Evolutionary conservation across 306 rosid species (phyloP), one percentile per base, ranked within the genome.

Genomic region (Castanea crenata): DNA sequence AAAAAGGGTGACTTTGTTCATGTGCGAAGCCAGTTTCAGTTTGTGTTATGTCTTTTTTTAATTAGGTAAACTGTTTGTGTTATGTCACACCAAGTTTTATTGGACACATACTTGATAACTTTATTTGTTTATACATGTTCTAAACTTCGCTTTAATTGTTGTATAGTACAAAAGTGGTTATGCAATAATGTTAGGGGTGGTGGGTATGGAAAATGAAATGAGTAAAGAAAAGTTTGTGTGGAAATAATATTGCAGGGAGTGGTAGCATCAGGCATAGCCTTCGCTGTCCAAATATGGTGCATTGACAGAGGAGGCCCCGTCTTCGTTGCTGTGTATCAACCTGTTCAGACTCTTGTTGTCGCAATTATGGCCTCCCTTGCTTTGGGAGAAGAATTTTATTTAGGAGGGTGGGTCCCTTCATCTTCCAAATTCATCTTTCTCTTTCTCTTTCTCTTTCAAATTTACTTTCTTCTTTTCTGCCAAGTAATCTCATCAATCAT

Each of bases 281-380:
- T 95, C 87, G 99, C 99, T 64, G 98, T 95, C 68, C 99, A 95
- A 86, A 95, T 91, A 85, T 95, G 99, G 99, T 95, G 99, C 97
- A 93, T 95, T 18, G 97, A 95, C 89, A 95, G 96, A 85, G 99
- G 99, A 23, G 99, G 99, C 82, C 99, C 99, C 44, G 99, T 95
- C 38, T 95, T 95, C 49, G 99, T 95, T 4, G 99, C 99, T 0
- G 99, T 95, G 54, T 95, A 95, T 88, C 99, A 95, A 62, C 99
- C 99, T 76, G 98, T 95, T 88, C 99, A 95, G 83, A 95, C 99
- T 77, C 97, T 95, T 23, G 96, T 86, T 57, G 99, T 95, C 74
- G 99, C 99, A 79, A 80, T 95, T 25, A 91, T 95, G 99, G 96
- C 99, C 83, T 90, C 99, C 79, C 1, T 93, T 78, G 98, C 99